Base-by-base conservation (phyloP, 805 yeast species). In the Suhomyces kilbournensis region DNA sequence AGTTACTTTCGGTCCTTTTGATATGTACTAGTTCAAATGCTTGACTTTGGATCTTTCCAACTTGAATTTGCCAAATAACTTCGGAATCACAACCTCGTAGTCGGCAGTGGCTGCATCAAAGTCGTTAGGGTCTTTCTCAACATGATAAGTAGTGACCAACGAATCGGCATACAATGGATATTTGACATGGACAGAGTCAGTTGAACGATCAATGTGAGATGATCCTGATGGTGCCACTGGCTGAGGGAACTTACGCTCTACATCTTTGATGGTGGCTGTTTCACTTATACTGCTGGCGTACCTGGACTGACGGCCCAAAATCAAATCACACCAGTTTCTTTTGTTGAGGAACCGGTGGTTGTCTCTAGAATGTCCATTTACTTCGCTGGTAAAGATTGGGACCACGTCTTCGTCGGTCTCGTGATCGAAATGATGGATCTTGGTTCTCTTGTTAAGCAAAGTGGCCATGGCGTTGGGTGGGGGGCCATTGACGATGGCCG, bases 401-500 rank as follows among this genome's bases (percentile, higher is more conserved):
- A 90, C 82, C 64, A 88, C 79, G 60, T 90, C 94, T 66, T 93
- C 97, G 57, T 83, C 88, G 3, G 92, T 84, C 38, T 75, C 66
- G 40, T 61, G 67, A 62, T 81, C 87, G 59, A 85, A 86, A 55
- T 79, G 84, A 68, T 92, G 97, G 20, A 81, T 72, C 50, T 77
- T 78, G 12, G 88, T 78, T 60, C 97, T 76, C 60, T 77, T 82
- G 67, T 87, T 79, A 58, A 93, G 72, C 56, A 93, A 73, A 5
- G 73, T 70, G 0, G 96, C 94, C 87, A 93, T 88, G 6, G 85
- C 85, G 64, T 84, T 82, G 1, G 97, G 97, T 2, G 98, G 98
- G 10, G 99, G 97, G 0, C 94, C 84, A 67, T 93, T 93, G 26
- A 87, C 84, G 53, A 93, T 90, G 2, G 98, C 98, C 15, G 97